Evolutionary conservation across 768 basidiomycete genomes (phyloP).

Genomic region (Phlegmacium glaucopus): DNA sequence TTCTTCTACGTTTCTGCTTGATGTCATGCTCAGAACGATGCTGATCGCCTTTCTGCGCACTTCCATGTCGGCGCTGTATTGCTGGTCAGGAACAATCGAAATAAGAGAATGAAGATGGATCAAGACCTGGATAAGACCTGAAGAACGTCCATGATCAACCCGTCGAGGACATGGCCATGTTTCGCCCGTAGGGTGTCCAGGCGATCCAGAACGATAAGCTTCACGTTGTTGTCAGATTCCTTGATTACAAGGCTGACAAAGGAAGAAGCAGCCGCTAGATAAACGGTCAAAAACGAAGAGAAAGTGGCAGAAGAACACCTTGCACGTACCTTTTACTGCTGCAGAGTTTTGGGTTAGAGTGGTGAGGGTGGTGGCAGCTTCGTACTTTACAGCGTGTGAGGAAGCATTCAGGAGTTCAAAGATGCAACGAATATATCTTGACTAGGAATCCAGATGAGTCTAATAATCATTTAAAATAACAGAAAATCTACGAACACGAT

Average conservation of each 20-base stretch:
- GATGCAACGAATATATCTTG: constrained; percentile 92
- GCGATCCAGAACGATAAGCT: constrained; percentile 93
- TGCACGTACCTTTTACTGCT: constrained; percentile 79
- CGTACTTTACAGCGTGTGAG: constrained; percentile 95
- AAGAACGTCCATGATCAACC: constrained; percentile 93
- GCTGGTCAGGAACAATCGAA: not conserved
- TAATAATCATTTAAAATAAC: not conserved
- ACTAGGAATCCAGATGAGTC: constrained; percentile 37
- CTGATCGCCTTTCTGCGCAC: constrained; percentile 89
- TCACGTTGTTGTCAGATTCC: constrained; percentile 99
- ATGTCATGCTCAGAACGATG: constrained; percentile 90
- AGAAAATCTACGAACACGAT: constrained; percentile 55
- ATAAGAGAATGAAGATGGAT: not conserved
- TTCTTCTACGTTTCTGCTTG: constrained; percentile 93
- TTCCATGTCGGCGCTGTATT: constrained; percentile 85
- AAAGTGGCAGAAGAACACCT: not conserved
- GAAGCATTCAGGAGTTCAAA: constrained; percentile 88
- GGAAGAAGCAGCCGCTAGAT: constrained; percentile 78
- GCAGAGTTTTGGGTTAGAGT: constrained; percentile 93
- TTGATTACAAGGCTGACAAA: constrained; percentile 88
- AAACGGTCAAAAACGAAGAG: constrained; percentile 1
- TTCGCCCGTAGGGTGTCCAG: constrained; percentile 78
- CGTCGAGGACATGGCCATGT: constrained; percentile 87
- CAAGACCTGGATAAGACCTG: constrained; percentile 78
- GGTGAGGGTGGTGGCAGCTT: constrained; percentile 93